Percentiles rank a stretch among this genome's conserved stretches.
These are phyloP conservation scores for Mycosphaerelloides madeirae DNA, from an alignment of 2,329 filamentous ascomycete species.

Conservation along the genomic window DNA sequence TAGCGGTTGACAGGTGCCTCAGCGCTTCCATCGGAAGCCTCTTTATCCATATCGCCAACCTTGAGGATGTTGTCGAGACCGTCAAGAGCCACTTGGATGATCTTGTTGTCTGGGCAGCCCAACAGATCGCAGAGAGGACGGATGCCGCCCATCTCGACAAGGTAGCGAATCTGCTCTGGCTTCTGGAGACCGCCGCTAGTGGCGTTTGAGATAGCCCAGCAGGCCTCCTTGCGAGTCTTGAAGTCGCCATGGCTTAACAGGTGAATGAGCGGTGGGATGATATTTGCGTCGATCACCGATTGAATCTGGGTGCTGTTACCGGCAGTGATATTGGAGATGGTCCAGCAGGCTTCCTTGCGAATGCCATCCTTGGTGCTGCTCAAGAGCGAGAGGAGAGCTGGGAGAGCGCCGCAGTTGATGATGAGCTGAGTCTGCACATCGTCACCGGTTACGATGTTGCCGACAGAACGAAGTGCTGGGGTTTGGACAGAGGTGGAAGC, in stretches of 20 bases:
- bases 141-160: slow-evolving; percentile 91
- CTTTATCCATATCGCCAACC: slow-evolving; percentile 98
- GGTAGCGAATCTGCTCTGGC: slow-evolving; percentile 95
- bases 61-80: slow-evolving; percentile 99
- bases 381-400: slow-evolving; percentile 85
- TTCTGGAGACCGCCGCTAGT: slow-evolving; percentile 97
- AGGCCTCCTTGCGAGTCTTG: slow-evolving; percentile 98
- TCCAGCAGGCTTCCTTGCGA: slow-evolving; percentile 99
- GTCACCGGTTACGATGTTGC: slow-evolving; percentile 97
- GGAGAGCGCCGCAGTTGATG: slow-evolving; percentile 93
- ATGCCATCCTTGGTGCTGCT: slow-evolving; percentile 98
- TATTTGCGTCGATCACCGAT: slow-evolving; percentile 91
- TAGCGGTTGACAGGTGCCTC: slow-evolving; percentile 87
- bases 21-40: slow-evolving; percentile 67
- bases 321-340: slow-evolving; percentile 97
- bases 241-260: slow-evolving; percentile 94
- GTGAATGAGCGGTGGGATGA: slow-evolving; percentile 93
- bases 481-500: slow-evolving; percentile 98
- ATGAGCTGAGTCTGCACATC: slow-evolving; percentile 99
- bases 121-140: slow-evolving; percentile 94
- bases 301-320: slow-evolving; percentile 98
- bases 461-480: slow-evolving; percentile 90
- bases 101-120: slow-evolving; percentile 97
- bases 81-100: slow-evolving; percentile 96
- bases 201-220: slow-evolving; percentile 98